Conservation (phyloP, 2,329 filamentous ascomycete genomes). For the Ophiostoma triangulosporum region DNA sequence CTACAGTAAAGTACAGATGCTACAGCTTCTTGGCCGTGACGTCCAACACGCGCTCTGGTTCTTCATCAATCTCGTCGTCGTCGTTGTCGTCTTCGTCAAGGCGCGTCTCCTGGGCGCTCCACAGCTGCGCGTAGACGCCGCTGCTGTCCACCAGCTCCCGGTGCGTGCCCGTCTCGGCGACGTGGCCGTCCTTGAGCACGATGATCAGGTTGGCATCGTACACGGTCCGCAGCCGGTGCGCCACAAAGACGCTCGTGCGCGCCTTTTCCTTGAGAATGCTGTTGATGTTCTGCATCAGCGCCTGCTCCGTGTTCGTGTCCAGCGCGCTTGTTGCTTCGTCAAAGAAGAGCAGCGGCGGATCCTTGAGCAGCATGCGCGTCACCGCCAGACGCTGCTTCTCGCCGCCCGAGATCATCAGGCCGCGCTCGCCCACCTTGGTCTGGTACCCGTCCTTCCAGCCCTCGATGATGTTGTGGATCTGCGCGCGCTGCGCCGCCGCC, state of each 20-base stretch:
- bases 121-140: constrained; percentile 77
- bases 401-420: constrained; percentile 33
- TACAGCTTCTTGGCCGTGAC: constrained; percentile 5
- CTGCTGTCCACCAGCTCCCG: constrained; percentile 63
- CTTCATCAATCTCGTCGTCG: constrained; percentile 8
- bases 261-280: constrained; percentile 77
- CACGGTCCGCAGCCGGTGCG: constrained; percentile 83
- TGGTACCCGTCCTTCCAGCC: constrained; percentile 77
- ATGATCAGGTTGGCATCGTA: constrained; percentile 90
- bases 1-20: too few relatives aligned
- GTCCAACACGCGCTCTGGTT: constrained; percentile 5
- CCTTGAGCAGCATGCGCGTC: constrained; percentile 25
- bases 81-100: constrained; percentile 9
- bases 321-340: constrained; percentile 18
- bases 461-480: constrained; percentile 70
- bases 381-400: constrained; percentile 44
- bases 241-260: constrained; percentile 87
- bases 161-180: constrained; percentile 86
- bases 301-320: constrained; percentile 64
- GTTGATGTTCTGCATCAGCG: constrained; percentile 83
- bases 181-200: constrained; percentile 67
- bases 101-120: constrained; percentile 39
- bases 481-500: constrained; percentile 67
- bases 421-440: constrained; percentile 60
- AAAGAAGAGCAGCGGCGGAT: constrained; percentile 25